phyloP scores from a whole-genome alignment of 2,329 filamentous ascomycete species.

The Drechslerella stenobrocha region DNA sequence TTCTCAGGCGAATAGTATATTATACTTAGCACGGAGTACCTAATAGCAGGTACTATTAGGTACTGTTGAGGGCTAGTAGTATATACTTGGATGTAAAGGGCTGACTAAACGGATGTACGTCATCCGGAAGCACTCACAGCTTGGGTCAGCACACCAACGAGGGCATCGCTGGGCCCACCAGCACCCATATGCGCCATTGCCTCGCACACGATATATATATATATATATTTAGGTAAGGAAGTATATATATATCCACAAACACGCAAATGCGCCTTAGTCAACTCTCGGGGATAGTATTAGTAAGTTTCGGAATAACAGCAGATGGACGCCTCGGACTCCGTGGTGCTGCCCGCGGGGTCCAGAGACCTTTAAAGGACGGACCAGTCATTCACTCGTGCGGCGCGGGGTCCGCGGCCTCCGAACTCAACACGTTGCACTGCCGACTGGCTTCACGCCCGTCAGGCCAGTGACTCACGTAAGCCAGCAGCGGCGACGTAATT shows the following conservation, averaged over 20 bases:
- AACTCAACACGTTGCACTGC: slow-evolving; percentile 7
- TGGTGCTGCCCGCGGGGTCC: slow-evolving; percentile 37
- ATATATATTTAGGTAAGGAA: background rate
- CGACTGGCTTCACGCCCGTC: background rate
- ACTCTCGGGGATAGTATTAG: slow-evolving; percentile 5
- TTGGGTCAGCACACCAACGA: slow-evolving; percentile 32
- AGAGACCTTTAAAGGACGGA: slow-evolving; percentile 21
- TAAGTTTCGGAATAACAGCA: background rate
- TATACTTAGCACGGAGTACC: slow-evolving; percentile 11
- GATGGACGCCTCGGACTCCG: slow-evolving; percentile 42
- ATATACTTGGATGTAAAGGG: too few species aligned
- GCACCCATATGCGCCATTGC: slow-evolving; percentile 1
- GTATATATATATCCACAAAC: background rate
- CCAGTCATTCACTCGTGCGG: slow-evolving; percentile 8
- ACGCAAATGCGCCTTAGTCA: background rate
- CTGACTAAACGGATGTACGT: background rate
- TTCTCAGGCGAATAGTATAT: too few species aligned
- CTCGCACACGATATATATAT: background rate
- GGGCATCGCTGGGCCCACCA: slow-evolving; percentile 18
- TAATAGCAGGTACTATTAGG: too few species aligned
- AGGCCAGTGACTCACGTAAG: background rate
- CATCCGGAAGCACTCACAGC: slow-evolving; percentile 27
- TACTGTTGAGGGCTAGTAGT: too few species aligned
- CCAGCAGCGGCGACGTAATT: slow-evolving; percentile 2
- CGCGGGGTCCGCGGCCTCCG: slow-evolving; percentile 39